phyloP scores from a whole-genome alignment of 164 flowering plant species.

The Macadamia integrifolia region DNA sequence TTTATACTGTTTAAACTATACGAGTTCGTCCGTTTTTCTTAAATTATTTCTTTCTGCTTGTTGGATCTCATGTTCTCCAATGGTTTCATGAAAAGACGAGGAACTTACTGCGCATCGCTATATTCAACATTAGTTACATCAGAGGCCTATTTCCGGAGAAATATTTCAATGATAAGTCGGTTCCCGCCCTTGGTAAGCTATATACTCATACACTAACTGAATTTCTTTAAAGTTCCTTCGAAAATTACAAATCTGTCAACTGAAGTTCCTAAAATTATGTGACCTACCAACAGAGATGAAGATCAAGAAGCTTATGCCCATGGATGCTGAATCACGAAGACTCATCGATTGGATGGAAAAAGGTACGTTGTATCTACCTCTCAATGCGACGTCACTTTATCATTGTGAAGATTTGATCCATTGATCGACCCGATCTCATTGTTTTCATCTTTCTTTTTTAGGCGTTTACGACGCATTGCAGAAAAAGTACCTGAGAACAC shows the following conservation, averaged over 20 bases:
- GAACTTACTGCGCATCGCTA: conserved; percentile 87
- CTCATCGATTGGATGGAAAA: conserved; percentile 98
- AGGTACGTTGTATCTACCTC: conserved; percentile 29
- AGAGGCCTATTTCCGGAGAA: conserved; percentile 95
- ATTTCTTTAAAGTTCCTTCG: not conserved
- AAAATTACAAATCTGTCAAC: not conserved
- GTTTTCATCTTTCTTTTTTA: conserved; percentile 14
- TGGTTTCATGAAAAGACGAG: conserved; percentile 49
- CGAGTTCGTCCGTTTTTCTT: too few species aligned
- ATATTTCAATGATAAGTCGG: conserved; percentile 85
- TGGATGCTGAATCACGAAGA: conserved; percentile 91
- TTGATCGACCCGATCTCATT: not conserved
- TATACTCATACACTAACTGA: not conserved
- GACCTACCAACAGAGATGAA: conserved; percentile 60
- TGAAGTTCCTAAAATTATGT: not conserved
- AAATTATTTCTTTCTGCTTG: not conserved
- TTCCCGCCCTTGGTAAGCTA: conserved; percentile 78
- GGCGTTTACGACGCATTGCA: conserved; percentile 94
- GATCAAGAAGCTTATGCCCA: conserved; percentile 91
- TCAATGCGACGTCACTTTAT: not conserved
- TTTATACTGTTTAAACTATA: too few species aligned
- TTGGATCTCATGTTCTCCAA: not conserved
- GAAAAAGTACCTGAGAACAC: conserved; percentile 81
- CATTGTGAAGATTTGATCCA: not conserved
- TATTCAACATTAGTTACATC: conserved; percentile 92